Evolutionary conservation across 495 filamentous ascomycete species (phyloP).

Genomic region (Penicillium alfredii): DNA sequence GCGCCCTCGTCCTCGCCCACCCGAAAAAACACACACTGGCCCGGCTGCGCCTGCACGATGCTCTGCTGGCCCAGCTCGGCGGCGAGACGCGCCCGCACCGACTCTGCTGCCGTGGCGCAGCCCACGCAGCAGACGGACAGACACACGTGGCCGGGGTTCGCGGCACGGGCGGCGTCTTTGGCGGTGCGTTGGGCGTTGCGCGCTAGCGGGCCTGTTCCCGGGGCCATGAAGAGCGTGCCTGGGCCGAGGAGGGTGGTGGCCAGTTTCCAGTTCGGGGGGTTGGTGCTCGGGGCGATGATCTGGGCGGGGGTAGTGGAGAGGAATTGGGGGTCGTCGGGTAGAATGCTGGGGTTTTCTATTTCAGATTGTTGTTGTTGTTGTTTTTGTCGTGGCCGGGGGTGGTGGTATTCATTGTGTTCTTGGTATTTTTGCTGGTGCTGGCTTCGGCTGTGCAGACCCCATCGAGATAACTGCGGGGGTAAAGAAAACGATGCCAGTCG

Average conservation of each 20-base stretch:
- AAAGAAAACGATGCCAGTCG: too few species aligned
- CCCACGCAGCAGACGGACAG: slow-evolving; percentile 18
- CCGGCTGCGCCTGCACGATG: slow-evolving; percentile 9
- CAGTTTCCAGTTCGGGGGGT: slow-evolving; percentile 23
- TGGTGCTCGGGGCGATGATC: slow-evolving; percentile 6
- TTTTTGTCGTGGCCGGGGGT: neutral
- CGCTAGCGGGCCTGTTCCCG: slow-evolving; percentile 1
- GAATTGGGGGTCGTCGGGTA: neutral
- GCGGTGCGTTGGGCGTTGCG: slow-evolving; percentile 9
- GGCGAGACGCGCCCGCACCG: slow-evolving; percentile 10
- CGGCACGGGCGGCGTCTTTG: slow-evolving; percentile 7
- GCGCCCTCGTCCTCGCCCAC: slow-evolving; percentile 21
- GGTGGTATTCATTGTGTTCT: neutral
- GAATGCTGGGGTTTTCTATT: too few species aligned
- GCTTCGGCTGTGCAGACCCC: too few species aligned
- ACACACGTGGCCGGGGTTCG: slow-evolving; percentile 12
- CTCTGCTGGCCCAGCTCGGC: slow-evolving; percentile 3
- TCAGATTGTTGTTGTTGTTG: neutral
- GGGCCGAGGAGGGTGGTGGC: slow-evolving; percentile 24
- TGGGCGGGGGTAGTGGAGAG: slow-evolving; percentile 2
- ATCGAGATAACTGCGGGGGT: too few species aligned
- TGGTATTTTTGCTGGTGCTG: neutral
- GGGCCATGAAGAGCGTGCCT: slow-evolving; percentile 20
- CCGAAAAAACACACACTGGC: slow-evolving; percentile 21
- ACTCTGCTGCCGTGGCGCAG: slow-evolving; percentile 18